These are phyloP conservation scores for Hypoxylon sp. DNA, from an alignment of 2,329 filamentous ascomycete genomes.

Conservation along the genomic window DNA sequence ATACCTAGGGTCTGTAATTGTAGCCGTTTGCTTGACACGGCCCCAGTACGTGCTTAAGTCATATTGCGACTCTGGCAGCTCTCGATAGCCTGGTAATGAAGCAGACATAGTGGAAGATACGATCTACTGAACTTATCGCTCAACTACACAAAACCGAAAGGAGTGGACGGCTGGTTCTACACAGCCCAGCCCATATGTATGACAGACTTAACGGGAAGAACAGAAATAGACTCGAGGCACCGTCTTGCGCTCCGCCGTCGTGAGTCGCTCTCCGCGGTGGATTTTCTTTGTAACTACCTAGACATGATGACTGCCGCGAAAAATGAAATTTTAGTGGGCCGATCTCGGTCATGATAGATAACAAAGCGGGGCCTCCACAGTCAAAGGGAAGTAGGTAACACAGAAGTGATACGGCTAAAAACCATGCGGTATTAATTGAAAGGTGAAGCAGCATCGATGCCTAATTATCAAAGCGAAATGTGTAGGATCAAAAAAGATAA, in stretches of 20 bases:
- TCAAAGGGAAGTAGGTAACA: slow-evolving; percentile 9
- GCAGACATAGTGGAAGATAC: slow-evolving; percentile 68
- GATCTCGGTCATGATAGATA: slow-evolving; percentile 40
- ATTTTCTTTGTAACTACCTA: slow-evolving; percentile 24
- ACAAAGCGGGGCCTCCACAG: slow-evolving; percentile 23
- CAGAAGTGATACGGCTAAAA: not conserved
- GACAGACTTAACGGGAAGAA: slow-evolving; percentile 8
- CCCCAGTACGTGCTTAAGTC: slow-evolving; percentile 96
- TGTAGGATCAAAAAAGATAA: not conserved
- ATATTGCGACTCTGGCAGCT: slow-evolving; percentile 92
- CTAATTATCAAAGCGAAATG: not conserved
- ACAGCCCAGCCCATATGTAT: slow-evolving; percentile 24
- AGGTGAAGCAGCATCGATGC: not conserved
- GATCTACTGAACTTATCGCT: slow-evolving; percentile 31
- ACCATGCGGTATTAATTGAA: not conserved
- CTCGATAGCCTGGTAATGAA: slow-evolving; percentile 77
- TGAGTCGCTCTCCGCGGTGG: slow-evolving; percentile 11
- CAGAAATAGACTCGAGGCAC: slow-evolving; percentile 4
- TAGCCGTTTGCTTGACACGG: slow-evolving; percentile 88
- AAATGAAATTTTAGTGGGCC: slow-evolving; percentile 39
- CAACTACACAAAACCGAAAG: slow-evolving; percentile 23
- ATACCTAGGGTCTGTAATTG: slow-evolving; percentile 96
- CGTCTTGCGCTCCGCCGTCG: slow-evolving; percentile 12
- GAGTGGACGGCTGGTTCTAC: slow-evolving; percentile 39
- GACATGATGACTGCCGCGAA: slow-evolving; percentile 9